Evolutionary conservation across 2,329 filamentous ascomycete genomes (phyloP).

Genomic region (Monosporascus sp.): DNA sequence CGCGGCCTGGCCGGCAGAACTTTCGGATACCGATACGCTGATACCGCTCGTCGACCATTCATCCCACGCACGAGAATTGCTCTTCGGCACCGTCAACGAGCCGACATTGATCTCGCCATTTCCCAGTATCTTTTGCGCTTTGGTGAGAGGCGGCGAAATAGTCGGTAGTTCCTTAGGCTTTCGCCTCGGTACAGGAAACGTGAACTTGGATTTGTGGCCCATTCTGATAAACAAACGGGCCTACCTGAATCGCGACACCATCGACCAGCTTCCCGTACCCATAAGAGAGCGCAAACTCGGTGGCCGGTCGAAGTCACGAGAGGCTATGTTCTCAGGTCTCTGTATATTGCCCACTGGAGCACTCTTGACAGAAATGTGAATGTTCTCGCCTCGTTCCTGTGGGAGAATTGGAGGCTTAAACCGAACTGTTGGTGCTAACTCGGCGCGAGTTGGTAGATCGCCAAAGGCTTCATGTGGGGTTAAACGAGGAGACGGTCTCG

Average conservation of each 20-base stretch:
- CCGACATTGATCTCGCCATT: slow-evolving; percentile 39
- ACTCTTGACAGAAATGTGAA: background rate
- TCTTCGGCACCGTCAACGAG: slow-evolving; percentile 15
- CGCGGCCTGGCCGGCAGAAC: slow-evolving; percentile 28
- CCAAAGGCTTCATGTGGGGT: background rate
- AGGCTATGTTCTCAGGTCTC: no score
- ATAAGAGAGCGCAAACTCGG: background rate
- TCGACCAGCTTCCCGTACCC: background rate
- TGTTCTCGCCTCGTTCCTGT: background rate
- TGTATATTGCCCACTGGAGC: background rate
- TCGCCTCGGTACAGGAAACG: slow-evolving; percentile 42
- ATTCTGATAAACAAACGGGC: slow-evolving; percentile 20
- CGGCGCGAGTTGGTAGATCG: background rate
- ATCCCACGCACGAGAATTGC: slow-evolving; percentile 33
- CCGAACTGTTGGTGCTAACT: background rate
- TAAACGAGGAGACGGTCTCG: background rate
- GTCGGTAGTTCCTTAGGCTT: slow-evolving; percentile 33
- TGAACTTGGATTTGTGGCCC: slow-evolving; percentile 39
- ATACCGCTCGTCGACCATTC: slow-evolving; percentile 36
- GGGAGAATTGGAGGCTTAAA: background rate
- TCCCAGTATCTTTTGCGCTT: slow-evolving; percentile 47
- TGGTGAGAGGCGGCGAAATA: slow-evolving; percentile 37
- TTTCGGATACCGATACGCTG: slow-evolving; percentile 39
- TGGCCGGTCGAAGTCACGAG: no score
- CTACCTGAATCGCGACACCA: background rate